Evolutionary conservation across 2,329 filamentous ascomycete species (phyloP).

Genomic region (Fusarium secorum): DNA sequence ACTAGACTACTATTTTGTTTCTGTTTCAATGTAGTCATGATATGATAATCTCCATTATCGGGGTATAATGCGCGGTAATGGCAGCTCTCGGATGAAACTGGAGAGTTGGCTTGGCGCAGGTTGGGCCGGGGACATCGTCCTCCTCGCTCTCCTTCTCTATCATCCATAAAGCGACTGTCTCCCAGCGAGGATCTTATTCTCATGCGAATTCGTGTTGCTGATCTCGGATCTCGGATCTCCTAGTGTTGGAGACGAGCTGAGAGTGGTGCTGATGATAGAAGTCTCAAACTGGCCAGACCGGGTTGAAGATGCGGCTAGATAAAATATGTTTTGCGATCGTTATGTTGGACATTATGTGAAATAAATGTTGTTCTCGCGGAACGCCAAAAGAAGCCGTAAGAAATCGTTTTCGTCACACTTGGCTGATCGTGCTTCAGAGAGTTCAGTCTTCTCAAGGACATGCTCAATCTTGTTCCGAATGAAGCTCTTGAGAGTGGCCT

Average conservation of each 20-base stretch:
- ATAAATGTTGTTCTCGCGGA: constrained; percentile 13
- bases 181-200: neutral
- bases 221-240: neutral
- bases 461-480: constrained; percentile 11
- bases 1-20: neutral
- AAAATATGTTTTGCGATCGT: neutral
- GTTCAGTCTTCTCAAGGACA: constrained; percentile 3
- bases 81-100: neutral
- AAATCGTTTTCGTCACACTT: constrained; percentile 14
- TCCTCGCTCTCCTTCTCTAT: neutral
- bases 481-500: constrained; percentile 9
- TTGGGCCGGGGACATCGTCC: neutral
- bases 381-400: constrained; percentile 9
- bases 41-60: neutral
- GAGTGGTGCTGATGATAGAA: neutral
- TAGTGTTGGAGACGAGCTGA: neutral
- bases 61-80: neutral
- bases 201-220: neutral
- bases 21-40: neutral
- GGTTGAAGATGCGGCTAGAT: neutral
- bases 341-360: neutral
- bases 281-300: neutral
- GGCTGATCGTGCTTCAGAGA: constrained; percentile 9
- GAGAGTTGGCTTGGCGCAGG: neutral
- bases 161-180: neutral